Conservation (phyloP, 2,329 filamentous ascomycete species). For the Colletotrichum sansevieriae region DNA sequence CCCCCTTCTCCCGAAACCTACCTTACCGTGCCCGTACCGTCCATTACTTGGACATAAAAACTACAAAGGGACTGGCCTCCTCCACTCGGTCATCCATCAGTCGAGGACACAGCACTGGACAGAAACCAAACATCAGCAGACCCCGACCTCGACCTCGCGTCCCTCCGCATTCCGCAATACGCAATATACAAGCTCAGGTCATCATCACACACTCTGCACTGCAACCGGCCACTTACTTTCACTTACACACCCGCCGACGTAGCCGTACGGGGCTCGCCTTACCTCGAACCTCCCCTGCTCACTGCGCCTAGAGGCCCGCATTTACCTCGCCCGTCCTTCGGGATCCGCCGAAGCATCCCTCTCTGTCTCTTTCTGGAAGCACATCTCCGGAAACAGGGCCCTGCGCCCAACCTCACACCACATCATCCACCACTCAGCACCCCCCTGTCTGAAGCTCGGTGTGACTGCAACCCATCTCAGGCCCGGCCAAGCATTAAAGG, state of each 20-base stretch:
- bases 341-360: conserved; percentile 34
- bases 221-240: neutral
- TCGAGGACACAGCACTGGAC: conserved; percentile 9
- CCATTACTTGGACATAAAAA: conserved; percentile 7
- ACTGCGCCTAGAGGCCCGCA: conserved; percentile 18
- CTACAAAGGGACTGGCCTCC: conserved; percentile 22
- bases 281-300: neutral
- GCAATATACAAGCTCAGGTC: conserved; percentile 10
- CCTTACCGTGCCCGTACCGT: neutral
- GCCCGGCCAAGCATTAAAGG: conserved; percentile 31
- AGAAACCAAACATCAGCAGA: conserved; percentile 26
- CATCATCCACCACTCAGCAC: conserved; percentile 19
- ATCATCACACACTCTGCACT: neutral
- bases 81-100: conserved; percentile 10
- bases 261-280: conserved; percentile 3
- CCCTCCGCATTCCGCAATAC: conserved; percentile 14
- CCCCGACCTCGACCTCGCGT: conserved; percentile 9
- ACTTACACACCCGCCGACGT: neutral
- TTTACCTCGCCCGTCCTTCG: conserved; percentile 37
- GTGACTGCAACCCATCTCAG: conserved; percentile 38
- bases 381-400: conserved; percentile 19
- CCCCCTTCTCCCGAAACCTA: neutral
- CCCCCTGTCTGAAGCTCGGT: conserved; percentile 24
- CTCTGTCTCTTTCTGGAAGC: conserved; percentile 30
- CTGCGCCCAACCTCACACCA: conserved; percentile 34